Evolutionary conservation across 345 rosid species (phyloP).

Genomic region (Citrus trifoliata): DNA sequence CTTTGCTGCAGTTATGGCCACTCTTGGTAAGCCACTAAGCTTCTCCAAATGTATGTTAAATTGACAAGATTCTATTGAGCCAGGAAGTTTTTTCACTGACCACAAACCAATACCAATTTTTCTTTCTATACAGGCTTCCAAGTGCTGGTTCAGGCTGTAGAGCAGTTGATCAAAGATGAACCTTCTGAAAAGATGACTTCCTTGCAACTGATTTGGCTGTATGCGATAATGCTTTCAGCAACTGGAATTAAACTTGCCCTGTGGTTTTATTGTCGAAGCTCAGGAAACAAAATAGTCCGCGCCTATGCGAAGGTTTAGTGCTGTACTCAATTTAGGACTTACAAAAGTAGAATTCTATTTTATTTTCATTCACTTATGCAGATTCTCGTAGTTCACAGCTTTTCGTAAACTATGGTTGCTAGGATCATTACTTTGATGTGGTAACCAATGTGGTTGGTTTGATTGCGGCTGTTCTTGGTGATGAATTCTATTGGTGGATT

Average conservation of each 20-base stretch:
- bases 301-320: slow-evolving; percentile 23
- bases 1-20: slow-evolving; percentile 93
- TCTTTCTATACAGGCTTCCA: slow-evolving; percentile 1
- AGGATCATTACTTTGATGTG: slow-evolving; percentile 33
- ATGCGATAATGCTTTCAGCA: slow-evolving; percentile 22
- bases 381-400: background rate
- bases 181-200: slow-evolving; percentile 1
- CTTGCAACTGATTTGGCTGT: slow-evolving; percentile 5
- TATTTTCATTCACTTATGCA: background rate
- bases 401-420: background rate
- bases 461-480: slow-evolving; percentile 24
- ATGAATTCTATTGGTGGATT: slow-evolving; percentile 29
- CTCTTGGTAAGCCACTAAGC: slow-evolving; percentile 54
- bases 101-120: background rate
- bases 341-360: background rate
- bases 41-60: background rate
- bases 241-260: slow-evolving; percentile 20
- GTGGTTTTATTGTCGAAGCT: slow-evolving; percentile 29
- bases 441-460: slow-evolving; percentile 27
- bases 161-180: background rate
- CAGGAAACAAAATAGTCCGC: slow-evolving; percentile 19
- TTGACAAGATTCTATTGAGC: background rate
- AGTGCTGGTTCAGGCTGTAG: slow-evolving; percentile 4
- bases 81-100: background rate
- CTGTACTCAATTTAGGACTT: background rate